These are phyloP conservation scores for Eremothecium cymbalariae DNA, from an alignment of 1,139 yeast species.

Conservation along the genomic window DNA sequence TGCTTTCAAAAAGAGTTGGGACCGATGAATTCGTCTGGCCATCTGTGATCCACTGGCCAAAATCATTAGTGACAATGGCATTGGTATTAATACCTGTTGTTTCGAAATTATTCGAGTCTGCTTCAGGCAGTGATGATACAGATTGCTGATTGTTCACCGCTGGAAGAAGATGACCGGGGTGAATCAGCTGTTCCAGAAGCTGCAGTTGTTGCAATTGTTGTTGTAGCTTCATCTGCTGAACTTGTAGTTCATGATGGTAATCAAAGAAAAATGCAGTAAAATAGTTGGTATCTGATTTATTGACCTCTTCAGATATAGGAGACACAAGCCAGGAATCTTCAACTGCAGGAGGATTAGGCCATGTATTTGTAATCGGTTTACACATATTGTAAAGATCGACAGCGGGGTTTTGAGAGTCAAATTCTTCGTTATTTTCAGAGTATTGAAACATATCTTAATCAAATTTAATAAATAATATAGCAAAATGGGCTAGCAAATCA, in stretches of 20 bases:
- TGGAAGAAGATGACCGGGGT: not conserved
- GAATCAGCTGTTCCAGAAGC: constrained; percentile 6
- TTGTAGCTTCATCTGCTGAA: constrained; percentile 27
- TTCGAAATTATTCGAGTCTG: too few species aligned
- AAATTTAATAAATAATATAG: too few species aligned
- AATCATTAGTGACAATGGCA: too few species aligned
- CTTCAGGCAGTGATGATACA: not conserved
- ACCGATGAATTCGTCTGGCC: too few species aligned
- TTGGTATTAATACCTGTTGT: too few species aligned
- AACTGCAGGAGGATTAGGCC: not conserved
- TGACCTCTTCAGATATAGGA: not conserved
- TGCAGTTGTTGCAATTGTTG: constrained; percentile 14
- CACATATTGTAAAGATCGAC: constrained; percentile 4
- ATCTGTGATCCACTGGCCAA: too few species aligned
- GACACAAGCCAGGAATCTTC: not conserved
- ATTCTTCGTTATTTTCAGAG: not conserved
- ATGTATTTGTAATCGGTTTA: constrained; percentile 1
- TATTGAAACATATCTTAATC: constrained; percentile 2
- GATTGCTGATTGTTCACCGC: not conserved
- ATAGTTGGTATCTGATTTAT: constrained; percentile 1
- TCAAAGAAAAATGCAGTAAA: constrained; percentile 5
- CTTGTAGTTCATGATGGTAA: constrained; percentile 4
- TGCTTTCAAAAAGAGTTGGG: too few species aligned
- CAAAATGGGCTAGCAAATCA: too few species aligned
- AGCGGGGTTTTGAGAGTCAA: constrained; percentile 1